Evolutionary conservation across 1,139 yeast genomes (phyloP).

Genomic region (Nakaseomyces delphensis): DNA sequence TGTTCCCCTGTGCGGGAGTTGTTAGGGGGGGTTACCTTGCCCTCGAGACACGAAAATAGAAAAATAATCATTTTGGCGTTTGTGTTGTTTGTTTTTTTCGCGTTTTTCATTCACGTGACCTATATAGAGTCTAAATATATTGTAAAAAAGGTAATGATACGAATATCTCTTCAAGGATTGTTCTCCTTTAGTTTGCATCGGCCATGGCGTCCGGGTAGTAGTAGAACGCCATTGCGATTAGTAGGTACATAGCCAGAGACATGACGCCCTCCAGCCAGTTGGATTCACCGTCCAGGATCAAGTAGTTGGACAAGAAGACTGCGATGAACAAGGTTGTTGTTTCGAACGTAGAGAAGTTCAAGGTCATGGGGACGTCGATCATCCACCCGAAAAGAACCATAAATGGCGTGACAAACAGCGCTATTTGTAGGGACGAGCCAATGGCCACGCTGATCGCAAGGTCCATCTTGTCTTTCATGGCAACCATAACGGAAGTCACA

Average conservation of each 20-base stretch:
- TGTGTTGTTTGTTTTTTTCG: no score
- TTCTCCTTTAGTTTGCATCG: not conserved
- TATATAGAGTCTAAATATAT: not conserved
- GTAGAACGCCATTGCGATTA: constrained; percentile 82
- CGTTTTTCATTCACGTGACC: no score
- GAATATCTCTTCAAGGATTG: not conserved
- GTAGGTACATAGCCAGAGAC: constrained; percentile 76
- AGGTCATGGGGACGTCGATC: constrained; percentile 83
- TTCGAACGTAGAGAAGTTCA: constrained; percentile 87
- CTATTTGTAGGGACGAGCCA: constrained; percentile 94
- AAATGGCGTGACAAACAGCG: constrained; percentile 89
- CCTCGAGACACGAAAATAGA: no score
- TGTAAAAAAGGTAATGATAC: not conserved
- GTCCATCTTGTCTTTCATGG: constrained; percentile 95
- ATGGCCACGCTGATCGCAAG: constrained; percentile 94
- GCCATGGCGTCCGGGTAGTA: constrained; percentile 38
- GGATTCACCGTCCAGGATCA: constrained; percentile 86
- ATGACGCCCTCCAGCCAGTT: constrained; percentile 96
- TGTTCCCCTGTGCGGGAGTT: no score
- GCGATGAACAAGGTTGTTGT: constrained; percentile 84
- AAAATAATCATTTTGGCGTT: no score
- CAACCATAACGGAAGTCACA: constrained; percentile 91
- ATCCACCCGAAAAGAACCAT: constrained; percentile 90
- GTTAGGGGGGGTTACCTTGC: no score
- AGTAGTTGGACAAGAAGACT: constrained; percentile 78